A percentile compares a stretch with the other conserved stretches of the same genome.
phyloP scores from a whole-genome alignment of 139 green algal genomes.

The Chlamydomonas applanata region DNA sequence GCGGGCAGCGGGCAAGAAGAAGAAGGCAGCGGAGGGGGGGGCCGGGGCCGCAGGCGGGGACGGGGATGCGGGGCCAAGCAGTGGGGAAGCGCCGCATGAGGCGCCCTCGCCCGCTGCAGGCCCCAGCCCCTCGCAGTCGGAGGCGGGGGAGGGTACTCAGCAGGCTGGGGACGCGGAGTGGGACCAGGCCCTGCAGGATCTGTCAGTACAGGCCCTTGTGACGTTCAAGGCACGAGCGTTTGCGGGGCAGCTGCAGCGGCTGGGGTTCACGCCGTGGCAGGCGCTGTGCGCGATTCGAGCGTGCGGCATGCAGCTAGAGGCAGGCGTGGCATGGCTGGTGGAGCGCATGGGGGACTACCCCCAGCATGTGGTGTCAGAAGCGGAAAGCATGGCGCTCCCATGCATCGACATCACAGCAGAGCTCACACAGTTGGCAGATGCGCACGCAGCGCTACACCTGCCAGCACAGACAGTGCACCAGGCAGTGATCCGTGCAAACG shows the following conservation, averaged over 20 bases:
- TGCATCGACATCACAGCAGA: no score
- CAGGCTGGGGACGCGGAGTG: constrained; percentile 11
- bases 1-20: constrained; percentile 62
- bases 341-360: constrained; percentile 22
- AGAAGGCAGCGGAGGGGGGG: background rate
- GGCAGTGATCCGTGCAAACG: constrained; percentile 28
- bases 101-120: background rate
- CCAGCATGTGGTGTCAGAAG: constrained; percentile 12
- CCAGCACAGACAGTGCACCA: constrained; percentile 22
- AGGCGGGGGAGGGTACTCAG: background rate
- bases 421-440: constrained; percentile 12
- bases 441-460: constrained; percentile 11
- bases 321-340: constrained; percentile 57
- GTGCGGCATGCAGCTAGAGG: constrained; percentile 56
- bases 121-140: background rate
- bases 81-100: background rate
- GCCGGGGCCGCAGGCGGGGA: background rate
- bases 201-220: constrained; percentile 39
- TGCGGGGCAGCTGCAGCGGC: constrained; percentile 41
- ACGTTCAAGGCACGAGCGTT: constrained; percentile 30
- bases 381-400: background rate
- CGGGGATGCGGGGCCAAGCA: background rate
- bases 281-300: constrained; percentile 48
- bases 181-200: constrained; percentile 28
- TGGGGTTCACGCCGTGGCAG: constrained; percentile 56